Conservation (phyloP, 2,329 filamentous ascomycete genomes). For the Fusarium proliferatum region DNA sequence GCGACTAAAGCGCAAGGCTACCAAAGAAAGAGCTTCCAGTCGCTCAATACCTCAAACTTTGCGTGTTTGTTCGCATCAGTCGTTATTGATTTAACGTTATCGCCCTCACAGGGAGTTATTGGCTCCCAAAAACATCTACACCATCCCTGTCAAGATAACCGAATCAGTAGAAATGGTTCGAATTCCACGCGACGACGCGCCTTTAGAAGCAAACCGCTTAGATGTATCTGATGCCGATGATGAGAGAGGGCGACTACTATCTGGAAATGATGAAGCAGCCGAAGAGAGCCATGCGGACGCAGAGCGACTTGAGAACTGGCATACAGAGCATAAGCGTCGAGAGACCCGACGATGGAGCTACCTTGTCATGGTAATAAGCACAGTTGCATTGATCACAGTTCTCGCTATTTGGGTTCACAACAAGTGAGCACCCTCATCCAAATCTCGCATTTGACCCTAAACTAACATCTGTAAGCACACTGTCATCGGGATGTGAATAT, state of each 20-base stretch:
- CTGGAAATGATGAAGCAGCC: slow-evolving; percentile 17
- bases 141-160: slow-evolving; percentile 27
- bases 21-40: background rate
- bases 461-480: slow-evolving; percentile 12
- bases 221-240: slow-evolving; percentile 25
- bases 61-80: background rate
- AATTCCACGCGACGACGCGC: slow-evolving; percentile 27
- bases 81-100: background rate
- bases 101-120: background rate
- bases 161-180: slow-evolving; percentile 30
- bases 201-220: slow-evolving; percentile 11
- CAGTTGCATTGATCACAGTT: slow-evolving; percentile 28
- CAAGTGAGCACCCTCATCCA: slow-evolving; percentile 14
- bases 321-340: slow-evolving; percentile 31
- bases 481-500: slow-evolving; percentile 40
- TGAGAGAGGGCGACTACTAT: slow-evolving; percentile 27
- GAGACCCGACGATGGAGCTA: slow-evolving; percentile 38
- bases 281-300: slow-evolving; percentile 22
- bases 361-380: slow-evolving; percentile 36
- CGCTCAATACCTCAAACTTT: background rate
- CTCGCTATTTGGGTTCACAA: slow-evolving; percentile 36
- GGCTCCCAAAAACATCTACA: slow-evolving; percentile 8
- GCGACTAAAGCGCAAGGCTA: background rate
- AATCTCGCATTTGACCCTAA: background rate
- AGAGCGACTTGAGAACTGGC: slow-evolving; percentile 36